A percentile compares a stretch with the other conserved stretches of the same genome.
phyloP scores from a whole-genome alignment of 495 filamentous ascomycete genomes.

The Lasiosphaeriaceae sp. region DNA sequence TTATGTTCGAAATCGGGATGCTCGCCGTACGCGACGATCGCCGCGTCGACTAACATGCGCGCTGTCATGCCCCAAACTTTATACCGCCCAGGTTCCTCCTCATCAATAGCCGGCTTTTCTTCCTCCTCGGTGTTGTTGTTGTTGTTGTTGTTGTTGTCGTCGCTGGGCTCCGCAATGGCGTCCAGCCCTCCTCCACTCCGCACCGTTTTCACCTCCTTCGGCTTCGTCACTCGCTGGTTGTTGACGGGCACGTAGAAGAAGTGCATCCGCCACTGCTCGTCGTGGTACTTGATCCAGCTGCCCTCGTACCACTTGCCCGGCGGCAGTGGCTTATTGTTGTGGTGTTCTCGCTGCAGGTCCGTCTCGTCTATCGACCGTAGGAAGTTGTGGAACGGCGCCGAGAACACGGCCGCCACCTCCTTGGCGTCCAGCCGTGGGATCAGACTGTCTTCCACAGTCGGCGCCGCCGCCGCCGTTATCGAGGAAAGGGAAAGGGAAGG shows the following conservation, averaged over 20 bases:
- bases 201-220: conserved; percentile 25
- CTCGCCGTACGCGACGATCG: conserved; percentile 73
- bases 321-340: conserved; percentile 26
- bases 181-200: conserved; percentile 26
- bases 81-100: conserved; percentile 54
- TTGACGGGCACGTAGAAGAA: conserved; percentile 80
- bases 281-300: conserved; percentile 63
- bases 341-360: conserved; percentile 7
- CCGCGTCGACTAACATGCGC: conserved; percentile 79
- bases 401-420: conserved; percentile 90
- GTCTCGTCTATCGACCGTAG: conserved; percentile 48
- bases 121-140: conserved; percentile 5
- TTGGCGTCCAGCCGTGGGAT: conserved; percentile 76
- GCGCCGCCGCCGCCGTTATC: conserved; percentile 14
- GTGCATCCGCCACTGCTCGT: conserved; percentile 69
- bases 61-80: conserved; percentile 93
- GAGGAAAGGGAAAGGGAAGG: background rate
- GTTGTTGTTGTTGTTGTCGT: conserved; percentile 4
- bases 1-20: conserved; percentile 84
- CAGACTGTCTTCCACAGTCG: conserved; percentile 60
- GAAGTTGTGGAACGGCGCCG: conserved; percentile 75
- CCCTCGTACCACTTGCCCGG: conserved; percentile 65
- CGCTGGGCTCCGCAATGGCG: conserved; percentile 24
- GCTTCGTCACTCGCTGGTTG: conserved; percentile 57
- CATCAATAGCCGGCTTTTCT: conserved; percentile 15